phyloP scores from a whole-genome alignment of 139 green algal species.

The Dunaliella sp. region DNA sequence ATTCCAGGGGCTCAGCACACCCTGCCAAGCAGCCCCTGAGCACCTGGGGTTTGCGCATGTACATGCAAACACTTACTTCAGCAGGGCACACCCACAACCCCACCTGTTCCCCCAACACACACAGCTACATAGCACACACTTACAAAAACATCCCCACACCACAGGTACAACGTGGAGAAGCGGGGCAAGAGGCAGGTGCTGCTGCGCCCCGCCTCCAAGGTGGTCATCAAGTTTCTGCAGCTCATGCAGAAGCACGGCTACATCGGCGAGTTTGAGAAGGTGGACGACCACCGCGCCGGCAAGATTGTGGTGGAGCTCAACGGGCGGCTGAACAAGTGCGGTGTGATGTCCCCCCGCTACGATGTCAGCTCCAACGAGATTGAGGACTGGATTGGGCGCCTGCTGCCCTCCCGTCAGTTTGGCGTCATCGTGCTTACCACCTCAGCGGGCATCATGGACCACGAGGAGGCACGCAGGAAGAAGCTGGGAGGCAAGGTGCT shows the following conservation, averaged over 20 bases:
- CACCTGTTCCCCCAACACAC: background rate
- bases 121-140: background rate
- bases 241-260: slow-evolving; percentile 86
- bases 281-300: slow-evolving; percentile 96
- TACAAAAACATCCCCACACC: too few relatives aligned
- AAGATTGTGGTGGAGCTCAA: slow-evolving; percentile 99
- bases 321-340: slow-evolving; percentile 98
- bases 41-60: background rate
- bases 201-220: slow-evolving; percentile 93
- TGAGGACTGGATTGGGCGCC: slow-evolving; percentile 92
- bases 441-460: slow-evolving; percentile 97
- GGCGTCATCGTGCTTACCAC: slow-evolving; percentile 97
- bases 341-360: slow-evolving; percentile 96
- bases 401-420: slow-evolving; percentile 98
- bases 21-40: background rate
- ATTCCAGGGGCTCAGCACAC: background rate
- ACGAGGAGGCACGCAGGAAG: slow-evolving; percentile 97
- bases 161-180: slow-evolving; percentile 96
- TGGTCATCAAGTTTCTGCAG: slow-evolving; percentile 99
- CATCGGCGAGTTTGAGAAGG: slow-evolving; percentile 98
- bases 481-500: slow-evolving; percentile 95
- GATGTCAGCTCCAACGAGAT: slow-evolving; percentile 77
- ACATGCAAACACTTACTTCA: background rate
- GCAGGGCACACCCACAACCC: background rate
- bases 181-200: slow-evolving; percentile 94